phyloP scores from a whole-genome alignment of 768 basidiomycete genomes.

The Heimioporus sp. region DNA sequence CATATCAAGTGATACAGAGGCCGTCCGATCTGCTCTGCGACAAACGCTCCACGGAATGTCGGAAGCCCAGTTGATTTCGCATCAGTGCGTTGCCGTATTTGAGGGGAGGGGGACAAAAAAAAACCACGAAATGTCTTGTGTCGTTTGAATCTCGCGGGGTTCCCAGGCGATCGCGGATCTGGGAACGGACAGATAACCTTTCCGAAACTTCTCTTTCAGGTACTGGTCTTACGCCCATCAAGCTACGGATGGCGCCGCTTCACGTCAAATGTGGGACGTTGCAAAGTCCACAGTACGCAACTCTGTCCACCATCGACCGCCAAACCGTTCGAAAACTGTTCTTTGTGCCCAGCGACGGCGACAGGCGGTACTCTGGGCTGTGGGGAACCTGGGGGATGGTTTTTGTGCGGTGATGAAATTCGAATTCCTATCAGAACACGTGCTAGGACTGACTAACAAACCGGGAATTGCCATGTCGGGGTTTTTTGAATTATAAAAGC shows the following conservation, averaged over 20 bases:
- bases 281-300: too few species aligned
- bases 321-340: too few species aligned
- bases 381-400: slow-evolving; percentile 13
- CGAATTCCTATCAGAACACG: slow-evolving; percentile 17
- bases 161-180: slow-evolving; percentile 18
- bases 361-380: neutral
- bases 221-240: slow-evolving; percentile 12
- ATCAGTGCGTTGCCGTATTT: too few species aligned
- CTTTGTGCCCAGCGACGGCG: neutral
- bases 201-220: neutral
- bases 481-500: slow-evolving; percentile 19
- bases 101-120: neutral
- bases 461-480: slow-evolving; percentile 29
- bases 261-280: too few species aligned
- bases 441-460: slow-evolving; percentile 14
- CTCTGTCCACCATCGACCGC: too few species aligned
- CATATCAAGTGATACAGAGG: too few species aligned
- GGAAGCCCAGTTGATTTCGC: too few species aligned
- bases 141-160: slow-evolving; percentile 5
- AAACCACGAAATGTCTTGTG: neutral
- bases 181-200: slow-evolving; percentile 20
- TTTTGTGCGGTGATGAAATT: slow-evolving; percentile 10
- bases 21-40: too few species aligned
- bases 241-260: neutral
- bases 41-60: too few species aligned